Evolutionary conservation across 768 basidiomycete genomes (phyloP), one percentile per base, ranked within the genome.

Genomic region (Pisolithus tinctorius): DNA sequence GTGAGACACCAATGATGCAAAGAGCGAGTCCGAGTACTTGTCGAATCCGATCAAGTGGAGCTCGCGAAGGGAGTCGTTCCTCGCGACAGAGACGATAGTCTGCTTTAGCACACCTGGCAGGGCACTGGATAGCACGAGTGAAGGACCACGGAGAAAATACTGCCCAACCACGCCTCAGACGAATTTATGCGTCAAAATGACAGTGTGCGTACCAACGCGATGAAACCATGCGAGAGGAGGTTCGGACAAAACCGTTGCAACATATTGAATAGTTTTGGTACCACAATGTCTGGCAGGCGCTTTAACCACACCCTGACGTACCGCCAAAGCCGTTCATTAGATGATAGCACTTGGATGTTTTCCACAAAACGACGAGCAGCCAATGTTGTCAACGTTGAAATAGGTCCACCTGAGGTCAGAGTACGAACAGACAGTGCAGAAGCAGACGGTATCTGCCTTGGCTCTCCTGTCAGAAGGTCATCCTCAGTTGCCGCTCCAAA

Each of bases 81-180:
- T 56, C n/a, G 36, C 23, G 20, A 85, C 64, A 9, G 74, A 77
- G 3, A 61, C 48, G 7, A 87, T 69, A 0, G 83, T 84, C 49
- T 64, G 66, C 49, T 68, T 71, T 38, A 67, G 72, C 4, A 86
- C 78, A 10, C 79, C 80, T 4, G 82, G 75, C 20, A 85, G 57
- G 20, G 74, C 73, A 37, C 66, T 68, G 10, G 73, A 71, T 25
- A 86, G 69, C 2, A 65, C 55, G 40, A 86, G 62, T 1, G 74
- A 70, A 9, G 70, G 58, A 0, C 84, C 83, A 14, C 80, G 75
- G 31, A 86, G 55, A 59, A 87, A 81, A 61, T 81, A 74, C 82
- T 86, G 56, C 14, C 27, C 27, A 30, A 7, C 25, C 43, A 34
- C 13, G n/a, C 16, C 8, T 50, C 27, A 34, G 46, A 31, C 23